Evolutionary conservation across 441 rosid species (phyloP).

Genomic region (Mallotus repandus): DNA sequence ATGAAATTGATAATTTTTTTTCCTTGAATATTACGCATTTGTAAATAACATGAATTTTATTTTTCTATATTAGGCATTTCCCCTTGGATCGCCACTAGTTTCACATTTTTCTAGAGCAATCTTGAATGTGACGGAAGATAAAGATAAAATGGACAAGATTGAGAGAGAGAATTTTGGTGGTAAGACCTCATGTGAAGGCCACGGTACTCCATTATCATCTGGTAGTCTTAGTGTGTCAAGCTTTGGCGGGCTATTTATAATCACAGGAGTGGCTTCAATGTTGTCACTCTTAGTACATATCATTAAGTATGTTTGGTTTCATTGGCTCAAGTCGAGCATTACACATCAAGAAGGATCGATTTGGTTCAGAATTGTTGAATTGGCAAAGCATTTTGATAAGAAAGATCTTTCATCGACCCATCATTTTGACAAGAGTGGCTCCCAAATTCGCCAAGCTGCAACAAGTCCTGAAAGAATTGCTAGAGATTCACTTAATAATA

Average conservation of each 20-base stretch:
- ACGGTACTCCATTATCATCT: slow-evolving; percentile 16
- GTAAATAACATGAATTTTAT: background rate
- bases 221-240: slow-evolving; percentile 35
- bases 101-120: slow-evolving; percentile 43
- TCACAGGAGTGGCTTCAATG: slow-evolving; percentile 38
- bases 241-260: slow-evolving; percentile 49
- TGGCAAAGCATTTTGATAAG: slow-evolving; percentile 3
- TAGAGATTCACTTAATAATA: background rate
- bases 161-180: slow-evolving; percentile 4
- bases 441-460: background rate
- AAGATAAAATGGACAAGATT: slow-evolving; percentile 18
- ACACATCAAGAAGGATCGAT: background rate
- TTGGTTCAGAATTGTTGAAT: slow-evolving; percentile 4
- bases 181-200: slow-evolving; percentile 29
- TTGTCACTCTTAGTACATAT: slow-evolving; percentile 18
- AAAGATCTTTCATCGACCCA: background rate
- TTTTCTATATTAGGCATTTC: slow-evolving; percentile 36
- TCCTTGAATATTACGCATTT: too few species aligned
- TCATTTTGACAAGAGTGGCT: background rate
- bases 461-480: background rate
- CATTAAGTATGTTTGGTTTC: background rate
- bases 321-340: background rate
- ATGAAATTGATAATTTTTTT: too few species aligned
- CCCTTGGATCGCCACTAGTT: slow-evolving; percentile 41
- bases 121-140: slow-evolving; percentile 39